Evolutionary conservation across 768 basidiomycete genomes (phyloP).

Genomic region (Nidula microcarpa): DNA sequence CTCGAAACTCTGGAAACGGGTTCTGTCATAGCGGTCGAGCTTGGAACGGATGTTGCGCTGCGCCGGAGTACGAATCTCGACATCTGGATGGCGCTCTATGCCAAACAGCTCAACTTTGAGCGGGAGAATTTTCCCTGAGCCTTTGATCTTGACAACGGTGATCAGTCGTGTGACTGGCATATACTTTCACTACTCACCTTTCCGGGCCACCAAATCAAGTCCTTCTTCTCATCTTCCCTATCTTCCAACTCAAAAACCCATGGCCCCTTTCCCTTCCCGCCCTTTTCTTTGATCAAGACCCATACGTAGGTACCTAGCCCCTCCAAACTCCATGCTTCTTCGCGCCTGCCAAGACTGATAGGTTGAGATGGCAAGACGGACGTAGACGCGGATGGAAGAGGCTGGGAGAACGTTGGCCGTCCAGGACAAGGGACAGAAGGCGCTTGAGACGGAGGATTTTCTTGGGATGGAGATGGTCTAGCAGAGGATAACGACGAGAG

Average conservation of each 20-base stretch:
- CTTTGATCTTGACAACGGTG: conserved; percentile 11
- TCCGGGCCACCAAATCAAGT: conserved; percentile 69
- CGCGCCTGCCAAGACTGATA: too few relatives aligned
- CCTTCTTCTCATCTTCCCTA: conserved; percentile 12
- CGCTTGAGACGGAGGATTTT: neutral
- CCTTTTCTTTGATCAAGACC: conserved; percentile 43
- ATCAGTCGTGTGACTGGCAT: neutral
- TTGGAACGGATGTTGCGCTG: conserved; percentile 37
- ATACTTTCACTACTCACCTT: conserved; percentile 37
- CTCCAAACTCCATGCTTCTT: conserved; percentile 14
- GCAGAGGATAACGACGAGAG: neutral
- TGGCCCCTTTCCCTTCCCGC: conserved; percentile 9
- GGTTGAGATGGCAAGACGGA: too few relatives aligned
- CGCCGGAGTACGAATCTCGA: conserved; percentile 30
- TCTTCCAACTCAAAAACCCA: conserved; percentile 26
- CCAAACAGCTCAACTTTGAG: conserved; percentile 23
- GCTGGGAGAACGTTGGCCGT: too few relatives aligned
- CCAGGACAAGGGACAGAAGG: too few relatives aligned
- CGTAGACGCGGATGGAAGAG: too few relatives aligned
- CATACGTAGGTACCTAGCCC: conserved; percentile 42
- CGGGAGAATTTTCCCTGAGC: conserved; percentile 8
- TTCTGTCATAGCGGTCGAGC: conserved; percentile 19
- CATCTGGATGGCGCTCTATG: conserved; percentile 13
- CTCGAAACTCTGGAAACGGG: conserved; percentile 30
- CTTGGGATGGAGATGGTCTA: neutral